Base-by-base conservation (phyloP, 106 monocot species). In the Phalaenopsis equestris region DNA sequence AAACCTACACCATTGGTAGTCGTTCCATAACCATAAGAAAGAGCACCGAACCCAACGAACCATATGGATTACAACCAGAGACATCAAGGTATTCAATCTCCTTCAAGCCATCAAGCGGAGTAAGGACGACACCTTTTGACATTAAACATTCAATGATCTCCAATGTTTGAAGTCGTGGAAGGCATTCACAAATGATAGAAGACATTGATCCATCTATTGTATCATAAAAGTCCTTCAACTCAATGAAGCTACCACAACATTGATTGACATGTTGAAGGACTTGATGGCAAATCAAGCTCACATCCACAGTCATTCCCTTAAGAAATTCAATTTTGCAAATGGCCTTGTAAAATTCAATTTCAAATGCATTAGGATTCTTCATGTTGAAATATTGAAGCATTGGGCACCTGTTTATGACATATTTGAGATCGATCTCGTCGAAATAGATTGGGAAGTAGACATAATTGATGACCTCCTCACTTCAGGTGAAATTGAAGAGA, bases 11-110 rank as follows among this genome's bases (percentile, higher is more conserved):
- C 88, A 81, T 74, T 89, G 43, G 73, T 85, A 74, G 88, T 81
- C 37, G 87, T 75, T 65, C 88, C 94, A 84, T 92, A 92, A 30
- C 88, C 90, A 92, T 90, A 95, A 14, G 84, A 75, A 61, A 87
- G 79, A 30, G 85, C 81, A 61, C 90, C 90, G 78, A 92, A 18
- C 88, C 92, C 52, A 91, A 87, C 14, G 94, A 82, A 76, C 87
- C 83, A 74, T 83, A 83, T 17, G 83, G 56, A 77, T 76, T 48
- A 49, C 78, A 82, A 18, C 77, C 77, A 52, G 88, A 90, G 46
- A 93, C 89, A 42, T 93, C 93, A 61, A 93, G 84, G 75, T 85
- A 78, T 79, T 91, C 91, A 3, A 93, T 87, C 72, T 84, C 78
- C 75, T 87, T 82, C 42, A 93, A 78, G 30, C 30, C 30, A 30